Evolutionary conservation across 192 early-diverging fungal species (phyloP), one percentile per base, ranked within the genome.

Genomic region (Kappamyces sp.): DNA sequence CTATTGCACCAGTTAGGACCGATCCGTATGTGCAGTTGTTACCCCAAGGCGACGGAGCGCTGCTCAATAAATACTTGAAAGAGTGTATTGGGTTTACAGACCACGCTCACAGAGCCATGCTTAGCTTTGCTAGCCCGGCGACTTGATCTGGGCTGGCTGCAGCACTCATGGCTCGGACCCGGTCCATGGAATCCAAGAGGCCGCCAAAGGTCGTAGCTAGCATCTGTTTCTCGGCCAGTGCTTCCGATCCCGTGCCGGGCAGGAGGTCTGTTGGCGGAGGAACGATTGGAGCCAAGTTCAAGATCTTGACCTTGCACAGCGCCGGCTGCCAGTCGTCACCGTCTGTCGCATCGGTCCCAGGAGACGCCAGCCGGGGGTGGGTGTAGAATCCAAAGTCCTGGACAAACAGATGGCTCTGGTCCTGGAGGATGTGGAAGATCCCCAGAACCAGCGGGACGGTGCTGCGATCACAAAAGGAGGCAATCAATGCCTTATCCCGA

Each of bases 361-460:
- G 38, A 5, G 51, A 40, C 51, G 38, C 41, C 3, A 53, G 15
- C 23, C 38, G 23, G 41, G 51, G n/a, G 12, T 33, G 51, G 13
- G 12, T 53, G 51, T 53, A 53, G 13, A 53, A 53, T 15, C 13
- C 51, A 31, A 53, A 53, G 38, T 53, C 51, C 31, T 53, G 51
- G 5, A 53, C 41, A 36, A 53, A 2, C 5, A 40, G 38, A 9
- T 36, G 41, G 41, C 41, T 40, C 13, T 53, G 51, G 31, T 40
- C 41, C 38, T 53, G 51, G 13, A 40, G 38, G 3, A 40, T 53
- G 23, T 36, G 38, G 51, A 53, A 53, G 38, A 53, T 13, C 9
- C 51, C 51, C 38, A 53, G 41, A 9, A 53, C 31, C n/a, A 40
- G 23, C 51, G 41, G 3, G 38, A 36, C 51, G 51, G 23, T 0